Base-by-base conservation (phyloP, 805 yeast species). In the Metschnikowia peoriensis region DNA sequence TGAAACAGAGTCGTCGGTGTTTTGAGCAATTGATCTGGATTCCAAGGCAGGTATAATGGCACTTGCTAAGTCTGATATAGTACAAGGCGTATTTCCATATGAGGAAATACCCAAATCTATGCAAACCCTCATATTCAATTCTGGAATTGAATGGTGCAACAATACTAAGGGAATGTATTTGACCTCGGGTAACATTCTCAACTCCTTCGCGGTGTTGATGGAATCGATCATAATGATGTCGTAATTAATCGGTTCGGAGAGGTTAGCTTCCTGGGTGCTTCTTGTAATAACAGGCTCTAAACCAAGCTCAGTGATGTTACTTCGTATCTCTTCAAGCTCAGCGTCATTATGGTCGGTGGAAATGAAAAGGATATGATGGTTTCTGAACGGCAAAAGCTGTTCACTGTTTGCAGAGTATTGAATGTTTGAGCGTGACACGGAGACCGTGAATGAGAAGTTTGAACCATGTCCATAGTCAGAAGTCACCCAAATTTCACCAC, bases 401-500 rank as follows among this genome's bases (percentile, higher is more conserved):
- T 89, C 92, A 41, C 86, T 75, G 56, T 87, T 83, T 59, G 88
- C 77, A 1, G 81, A 73, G 55, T 86, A 76, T 41, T 83, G 77
- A 15, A 83, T 80, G 53, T 73, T 73, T 1, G 93, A 88, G 8
- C 89, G 89, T 5, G 88, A 77, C n/a, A 89, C 90, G 46, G 86
- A 79, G 22, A 89, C 82, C 0, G 96, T 88, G 69, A 89, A 89
- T 69, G 83, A 86, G 67, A 89, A 89, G 62, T 86, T 85, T 2
- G 96, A 88, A 1, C 97, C 97, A 61, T 80, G 76, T 28, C 93
- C 94, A 64, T 84, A 88, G 54, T 78, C 79, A 0, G 96, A 88
- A 22, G 88, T 82, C 28, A 90, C 96, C 96, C 96, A 89, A 56
- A 89, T 89, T 57, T 87, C 93, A 66, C 96, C 97, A 41, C 96